These are phyloP conservation scores for Phytophthora niederhauseri DNA, from an alignment of 352 stramenopile species.

Conservation along the genomic window DNA sequence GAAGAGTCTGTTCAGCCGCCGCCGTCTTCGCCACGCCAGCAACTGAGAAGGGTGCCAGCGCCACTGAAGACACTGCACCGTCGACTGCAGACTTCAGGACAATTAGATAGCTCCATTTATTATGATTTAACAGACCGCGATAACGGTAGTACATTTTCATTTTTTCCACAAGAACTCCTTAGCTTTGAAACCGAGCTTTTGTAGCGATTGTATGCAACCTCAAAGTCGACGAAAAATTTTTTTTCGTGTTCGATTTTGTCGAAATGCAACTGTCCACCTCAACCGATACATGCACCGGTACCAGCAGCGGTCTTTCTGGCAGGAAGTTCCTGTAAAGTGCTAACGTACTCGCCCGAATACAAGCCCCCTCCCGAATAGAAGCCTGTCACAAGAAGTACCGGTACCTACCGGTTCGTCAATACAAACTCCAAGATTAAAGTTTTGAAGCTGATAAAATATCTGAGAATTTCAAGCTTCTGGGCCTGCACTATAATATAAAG, in stretches of 20 bases:
- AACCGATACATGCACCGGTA: neutral
- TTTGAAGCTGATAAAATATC: too few species aligned
- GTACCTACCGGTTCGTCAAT: too few species aligned
- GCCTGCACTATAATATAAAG: too few species aligned
- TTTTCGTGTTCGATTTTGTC: neutral
- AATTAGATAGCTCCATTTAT: neutral
- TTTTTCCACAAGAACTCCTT: neutral
- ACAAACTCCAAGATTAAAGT: too few species aligned
- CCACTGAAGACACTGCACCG: neutral
- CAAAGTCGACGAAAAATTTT: neutral
- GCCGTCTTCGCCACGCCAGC: neutral
- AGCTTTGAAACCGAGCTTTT: too few species aligned
- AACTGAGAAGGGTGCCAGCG: neutral
- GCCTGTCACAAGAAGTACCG: too few species aligned
- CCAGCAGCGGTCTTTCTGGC: too few species aligned
- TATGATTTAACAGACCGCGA: neutral
- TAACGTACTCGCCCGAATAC: too few species aligned
- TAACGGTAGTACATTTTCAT: neutral
- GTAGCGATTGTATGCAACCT: too few species aligned
- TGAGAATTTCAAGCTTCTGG: too few species aligned
- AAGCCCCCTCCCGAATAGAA: too few species aligned
- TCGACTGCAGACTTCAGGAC: neutral
- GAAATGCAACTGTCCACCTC: neutral
- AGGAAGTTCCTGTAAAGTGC: too few species aligned
- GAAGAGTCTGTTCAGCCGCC: constrained; percentile 19